Conservation (phyloP, 164 flowering plant genomes). For the Piper longum region DNA sequence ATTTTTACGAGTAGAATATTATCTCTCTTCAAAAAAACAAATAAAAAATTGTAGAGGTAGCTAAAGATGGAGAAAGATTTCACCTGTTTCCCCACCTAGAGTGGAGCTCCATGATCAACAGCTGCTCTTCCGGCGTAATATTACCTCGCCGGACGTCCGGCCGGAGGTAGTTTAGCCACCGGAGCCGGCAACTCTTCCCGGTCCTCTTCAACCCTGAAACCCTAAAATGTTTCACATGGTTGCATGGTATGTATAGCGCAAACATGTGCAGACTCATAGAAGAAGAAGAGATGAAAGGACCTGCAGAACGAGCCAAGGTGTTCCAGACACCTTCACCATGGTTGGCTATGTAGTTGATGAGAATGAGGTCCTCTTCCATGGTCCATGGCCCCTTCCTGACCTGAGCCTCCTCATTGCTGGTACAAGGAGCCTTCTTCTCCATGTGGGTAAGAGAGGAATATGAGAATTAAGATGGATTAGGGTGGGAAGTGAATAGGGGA, state of each 20-base stretch:
- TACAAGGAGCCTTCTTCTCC: constrained; percentile 34
- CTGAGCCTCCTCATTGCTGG: constrained; percentile 45
- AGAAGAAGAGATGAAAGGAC: constrained; percentile 14
- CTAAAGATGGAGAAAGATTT: neutral
- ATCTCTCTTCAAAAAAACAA: no score
- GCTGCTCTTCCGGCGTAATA: constrained; percentile 84
- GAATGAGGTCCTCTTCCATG: constrained; percentile 84
- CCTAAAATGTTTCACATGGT: neutral
- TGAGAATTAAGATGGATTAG: neutral
- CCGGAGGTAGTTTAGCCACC: constrained; percentile 88
- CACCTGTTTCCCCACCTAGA: constrained; percentile 97
- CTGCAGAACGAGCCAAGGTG: constrained; percentile 77
- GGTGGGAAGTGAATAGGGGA: neutral
- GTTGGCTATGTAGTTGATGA: constrained; percentile 77
- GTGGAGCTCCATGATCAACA: constrained; percentile 82
- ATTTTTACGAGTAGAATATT: no score
- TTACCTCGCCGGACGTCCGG: constrained; percentile 91
- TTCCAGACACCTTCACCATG: constrained; percentile 98
- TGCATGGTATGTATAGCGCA: neutral
- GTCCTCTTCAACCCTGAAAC: constrained; percentile 73
- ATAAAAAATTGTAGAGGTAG: no score
- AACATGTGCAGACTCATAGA: neutral
- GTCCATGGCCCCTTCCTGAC: constrained; percentile 98
- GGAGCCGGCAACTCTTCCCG: constrained; percentile 90
- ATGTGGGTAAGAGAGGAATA: constrained; percentile 8